Base-by-base conservation (phyloP, 305 asterid genomes). In the Caryopteris hybrid region DNA sequence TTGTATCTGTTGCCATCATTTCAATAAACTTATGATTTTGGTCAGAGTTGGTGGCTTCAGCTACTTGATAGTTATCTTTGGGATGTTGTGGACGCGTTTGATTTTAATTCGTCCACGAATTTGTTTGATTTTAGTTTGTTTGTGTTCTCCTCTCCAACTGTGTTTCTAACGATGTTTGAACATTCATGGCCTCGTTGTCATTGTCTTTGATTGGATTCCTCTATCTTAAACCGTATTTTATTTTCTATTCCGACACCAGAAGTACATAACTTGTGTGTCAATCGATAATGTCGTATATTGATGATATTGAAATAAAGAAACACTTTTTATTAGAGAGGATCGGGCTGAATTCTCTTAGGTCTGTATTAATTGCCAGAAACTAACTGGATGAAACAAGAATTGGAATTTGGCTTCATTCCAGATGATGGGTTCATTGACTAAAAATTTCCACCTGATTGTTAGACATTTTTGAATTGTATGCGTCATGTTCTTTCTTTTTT, bases 1-100 rank as follows among this genome's bases (percentile, higher is more conserved):
- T 73, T 76, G 77, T 54, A 61, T 68, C 74, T 36, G 39, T 53
- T 22, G 59, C 68, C 67, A 21, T 13, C 46, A 27, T 33, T 62
- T 70, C 63, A 29, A 48, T 51, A 54, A 51, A 17, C n/a, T n/a
- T n/a, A n/a, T n/a, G 48, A 36, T 43, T 13, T 51, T 14, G 38
- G 52, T 52, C 33, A 5, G 39, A 36, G 42, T 63, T 50, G 56
- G 69, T 41, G 42, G 39, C 59, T 21, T 51, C 52, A 20, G 22
- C 11, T 70, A 23, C 36, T 2, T 70, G 21, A 69, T 52, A 34
- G 8, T n/a, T 58, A 7, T 36, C 38, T 16, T 57, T 53, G 23
- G 23, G 36, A n/a, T 47, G 61, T 64, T 47, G 8, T 34, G 0
- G 2, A 57, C 23, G 13, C 45, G 6, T 66, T 8, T 68, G 52